A percentile compares a stretch with the other conserved stretches of the same genome.
Evolutionary conservation across 2,329 filamentous ascomycete genomes (phyloP).

Genomic region (Pseudofabraea citricarpa): DNA sequence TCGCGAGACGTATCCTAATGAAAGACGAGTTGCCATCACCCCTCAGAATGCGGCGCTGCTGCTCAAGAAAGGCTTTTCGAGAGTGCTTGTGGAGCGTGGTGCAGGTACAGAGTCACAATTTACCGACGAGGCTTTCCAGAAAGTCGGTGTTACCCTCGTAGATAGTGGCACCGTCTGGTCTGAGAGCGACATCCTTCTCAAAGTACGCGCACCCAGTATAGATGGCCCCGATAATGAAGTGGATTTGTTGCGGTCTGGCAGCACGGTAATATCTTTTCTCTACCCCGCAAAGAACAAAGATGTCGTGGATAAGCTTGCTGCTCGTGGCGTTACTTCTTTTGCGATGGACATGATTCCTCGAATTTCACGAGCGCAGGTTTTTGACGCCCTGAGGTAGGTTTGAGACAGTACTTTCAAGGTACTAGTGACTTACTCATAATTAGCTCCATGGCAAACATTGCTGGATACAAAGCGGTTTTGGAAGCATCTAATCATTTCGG

Average conservation of each 20-base stretch:
- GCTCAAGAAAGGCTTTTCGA: conserved; percentile 78
- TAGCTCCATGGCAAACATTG: conserved; percentile 92
- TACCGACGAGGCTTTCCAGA: conserved; percentile 69
- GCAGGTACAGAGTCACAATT: conserved; percentile 78
- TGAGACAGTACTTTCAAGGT: background rate
- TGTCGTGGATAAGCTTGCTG: conserved; percentile 68
- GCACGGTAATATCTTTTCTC: conserved; percentile 77
- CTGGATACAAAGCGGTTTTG: conserved; percentile 86
- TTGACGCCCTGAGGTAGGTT: conserved; percentile 63
- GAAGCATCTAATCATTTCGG: conserved; percentile 89
- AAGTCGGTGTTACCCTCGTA: conserved; percentile 73
- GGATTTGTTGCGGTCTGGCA: conserved; percentile 59
- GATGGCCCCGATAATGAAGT: conserved; percentile 59
- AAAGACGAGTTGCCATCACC: conserved; percentile 79
- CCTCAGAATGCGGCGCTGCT: conserved; percentile 78
- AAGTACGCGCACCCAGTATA: conserved; percentile 70
- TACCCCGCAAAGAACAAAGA: conserved; percentile 77
- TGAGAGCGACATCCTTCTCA: conserved; percentile 73
- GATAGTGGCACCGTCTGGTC: conserved; percentile 67
- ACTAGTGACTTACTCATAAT: conserved; percentile 5
- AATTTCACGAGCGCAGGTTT: conserved; percentile 83
- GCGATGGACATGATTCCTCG: conserved; percentile 93
- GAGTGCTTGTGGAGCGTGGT: conserved; percentile 73
- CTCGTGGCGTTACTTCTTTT: conserved; percentile 68
- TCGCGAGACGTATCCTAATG: conserved; percentile 70